Evolutionary conservation across 2,329 filamentous ascomycete species (phyloP).

Genomic region (Penicillium sp.): DNA sequence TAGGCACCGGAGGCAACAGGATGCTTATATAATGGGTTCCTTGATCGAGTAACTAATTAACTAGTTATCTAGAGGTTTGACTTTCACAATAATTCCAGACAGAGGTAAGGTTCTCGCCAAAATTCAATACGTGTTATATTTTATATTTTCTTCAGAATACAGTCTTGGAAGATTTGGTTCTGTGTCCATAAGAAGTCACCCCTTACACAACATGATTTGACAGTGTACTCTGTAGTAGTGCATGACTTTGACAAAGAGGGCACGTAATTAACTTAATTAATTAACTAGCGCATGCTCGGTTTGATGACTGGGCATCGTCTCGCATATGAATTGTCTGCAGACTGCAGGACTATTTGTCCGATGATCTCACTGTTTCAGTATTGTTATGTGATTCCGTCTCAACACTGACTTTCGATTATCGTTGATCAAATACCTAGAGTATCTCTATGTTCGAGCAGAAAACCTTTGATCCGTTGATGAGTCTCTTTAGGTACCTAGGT

Average conservation of each 20-base stretch:
- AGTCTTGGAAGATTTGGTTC: not conserved
- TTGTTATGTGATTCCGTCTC: not conserved
- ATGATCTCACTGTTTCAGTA: not conserved
- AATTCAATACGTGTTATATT: not conserved
- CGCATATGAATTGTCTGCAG: not conserved
- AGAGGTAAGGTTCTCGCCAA: not conserved
- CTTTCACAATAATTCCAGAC: too few species aligned
- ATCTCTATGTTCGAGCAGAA: not conserved
- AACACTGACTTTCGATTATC: not conserved
- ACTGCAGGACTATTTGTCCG: not conserved
- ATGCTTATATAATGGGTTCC: too few species aligned
- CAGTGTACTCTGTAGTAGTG: not conserved
- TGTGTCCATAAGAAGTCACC: not conserved
- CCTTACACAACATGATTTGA: constrained; percentile 4
- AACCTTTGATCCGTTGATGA: too few species aligned
- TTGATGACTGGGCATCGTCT: not conserved
- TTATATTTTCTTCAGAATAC: not conserved
- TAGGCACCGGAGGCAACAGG: too few species aligned
- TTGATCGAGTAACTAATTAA: too few species aligned
- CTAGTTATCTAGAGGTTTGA: too few species aligned
- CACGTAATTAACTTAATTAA: not conserved
- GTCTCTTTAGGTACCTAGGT: too few species aligned
- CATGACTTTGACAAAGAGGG: not conserved
- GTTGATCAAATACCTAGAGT: not conserved
- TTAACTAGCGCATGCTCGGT: not conserved